Evolutionary conservation across 768 basidiomycete species (phyloP).

Genomic region (Rossbeevera mucosa): DNA sequence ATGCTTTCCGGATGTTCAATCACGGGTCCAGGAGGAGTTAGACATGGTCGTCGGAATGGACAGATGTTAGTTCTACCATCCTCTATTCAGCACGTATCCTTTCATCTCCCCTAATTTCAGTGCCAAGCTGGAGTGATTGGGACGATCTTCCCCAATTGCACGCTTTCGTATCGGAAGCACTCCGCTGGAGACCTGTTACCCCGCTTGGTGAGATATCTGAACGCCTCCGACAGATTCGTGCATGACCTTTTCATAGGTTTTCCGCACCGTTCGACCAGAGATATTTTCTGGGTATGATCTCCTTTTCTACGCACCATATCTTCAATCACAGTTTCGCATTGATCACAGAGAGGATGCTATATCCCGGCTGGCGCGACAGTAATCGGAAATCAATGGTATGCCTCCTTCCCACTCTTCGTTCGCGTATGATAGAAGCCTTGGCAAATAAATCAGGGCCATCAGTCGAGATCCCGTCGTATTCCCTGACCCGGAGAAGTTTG

Average conservation of each 20-base stretch:
- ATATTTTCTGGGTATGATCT: conserved; percentile 52
- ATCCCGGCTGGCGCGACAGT: conserved; percentile 26
- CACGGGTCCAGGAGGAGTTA: conserved; percentile 47
- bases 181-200: conserved; percentile 36
- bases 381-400: conserved; percentile 21
- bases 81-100: neutral
- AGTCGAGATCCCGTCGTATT: conserved; percentile 52
- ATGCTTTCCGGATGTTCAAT: conserved; percentile 47
- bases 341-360: conserved; percentile 12
- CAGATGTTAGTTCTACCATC: conserved; percentile 12
- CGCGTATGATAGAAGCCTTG: neutral
- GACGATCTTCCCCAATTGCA: conserved; percentile 32
- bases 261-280: conserved; percentile 57
- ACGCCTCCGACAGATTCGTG: too few relatives aligned
- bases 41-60: conserved; percentile 46
- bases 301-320: conserved; percentile 23
- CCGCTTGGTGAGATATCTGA: conserved; percentile 18
- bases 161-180: conserved; percentile 36
- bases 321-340: conserved; percentile 1
- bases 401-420: neutral
- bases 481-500: conserved; percentile 53
- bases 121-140: conserved; percentile 35
- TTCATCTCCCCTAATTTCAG: conserved; percentile 12
- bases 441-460: conserved; percentile 36
- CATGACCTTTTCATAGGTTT: conserved; percentile 31